phyloP scores from a whole-genome alignment of 768 basidiomycete genomes.

The Trametes cinnabarina region DNA sequence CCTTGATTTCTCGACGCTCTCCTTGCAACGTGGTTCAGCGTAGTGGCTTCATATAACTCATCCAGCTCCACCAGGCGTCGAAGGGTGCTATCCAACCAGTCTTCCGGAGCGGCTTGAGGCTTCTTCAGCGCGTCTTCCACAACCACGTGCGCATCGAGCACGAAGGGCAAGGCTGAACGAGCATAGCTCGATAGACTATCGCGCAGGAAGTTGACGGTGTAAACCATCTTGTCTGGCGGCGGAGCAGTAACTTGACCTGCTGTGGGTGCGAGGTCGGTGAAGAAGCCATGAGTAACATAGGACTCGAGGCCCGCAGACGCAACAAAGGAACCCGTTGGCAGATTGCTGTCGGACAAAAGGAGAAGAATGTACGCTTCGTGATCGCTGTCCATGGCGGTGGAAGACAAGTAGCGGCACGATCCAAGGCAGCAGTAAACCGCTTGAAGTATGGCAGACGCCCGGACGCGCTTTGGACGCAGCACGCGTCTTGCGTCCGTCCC shows the following conservation, averaged over 20 bases:
- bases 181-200: conserved; percentile 80
- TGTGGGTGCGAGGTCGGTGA: conserved; percentile 26
- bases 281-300: conserved; percentile 82
- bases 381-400: conserved; percentile 33
- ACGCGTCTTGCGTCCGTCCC: conserved; percentile 12
- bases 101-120: not conserved
- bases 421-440: conserved; percentile 7
- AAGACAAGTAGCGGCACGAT: not conserved
- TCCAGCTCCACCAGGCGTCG: conserved; percentile 56
- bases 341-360: conserved; percentile 85
- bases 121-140: conserved; percentile 22
- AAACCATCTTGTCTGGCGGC: conserved; percentile 29
- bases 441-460: conserved; percentile 6
- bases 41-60: conserved; percentile 76
- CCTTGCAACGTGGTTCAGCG: conserved; percentile 84
- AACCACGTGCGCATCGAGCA: conserved; percentile 63
- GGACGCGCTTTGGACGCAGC: conserved; percentile 16
- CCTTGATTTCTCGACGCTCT: conserved; percentile 92
- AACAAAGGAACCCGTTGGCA: conserved; percentile 96
- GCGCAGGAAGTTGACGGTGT: conserved; percentile 59
- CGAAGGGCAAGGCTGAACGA: conserved; percentile 72
- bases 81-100: conserved; percentile 5
- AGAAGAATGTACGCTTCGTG: conserved; percentile 70
- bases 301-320: conserved; percentile 93
- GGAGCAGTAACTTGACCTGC: conserved; percentile 19